phyloP scores from a whole-genome alignment of 1,139 yeast species.

The Suhomyces panamericanus region DNA sequence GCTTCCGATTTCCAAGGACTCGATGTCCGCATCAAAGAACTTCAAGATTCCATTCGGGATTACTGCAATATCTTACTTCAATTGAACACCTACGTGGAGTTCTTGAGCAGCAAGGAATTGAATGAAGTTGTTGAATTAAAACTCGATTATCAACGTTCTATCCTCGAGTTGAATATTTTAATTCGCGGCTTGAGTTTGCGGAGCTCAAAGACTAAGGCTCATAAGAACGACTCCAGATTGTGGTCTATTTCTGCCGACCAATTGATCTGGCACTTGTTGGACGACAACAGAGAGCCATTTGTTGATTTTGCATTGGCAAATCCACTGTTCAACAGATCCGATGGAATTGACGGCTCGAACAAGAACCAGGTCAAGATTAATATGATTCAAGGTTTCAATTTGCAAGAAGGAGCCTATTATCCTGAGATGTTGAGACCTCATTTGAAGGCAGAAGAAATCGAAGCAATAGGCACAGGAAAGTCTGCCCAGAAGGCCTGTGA shows the following conservation, averaged over 20 bases:
- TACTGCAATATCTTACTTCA: slow-evolving; percentile 47
- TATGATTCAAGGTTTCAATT: slow-evolving; percentile 71
- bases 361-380: slow-evolving; percentile 59
- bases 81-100: slow-evolving; percentile 33
- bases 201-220: slow-evolving; percentile 34
- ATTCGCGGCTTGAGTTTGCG: slow-evolving; percentile 67
- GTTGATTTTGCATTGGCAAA: slow-evolving; percentile 70
- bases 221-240: slow-evolving; percentile 28
- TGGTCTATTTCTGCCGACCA: slow-evolving; percentile 57
- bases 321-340: slow-evolving; percentile 60
- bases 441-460: slow-evolving; percentile 14
- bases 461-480: slow-evolving; percentile 5
- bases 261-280: slow-evolving; percentile 69
- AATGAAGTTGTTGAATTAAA: slow-evolving; percentile 43
- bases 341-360: slow-evolving; percentile 54
- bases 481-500: slow-evolving; percentile 1
- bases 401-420: slow-evolving; percentile 58
- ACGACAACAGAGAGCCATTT: slow-evolving; percentile 56
- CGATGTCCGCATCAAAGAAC: slow-evolving; percentile 48
- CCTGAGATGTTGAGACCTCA: slow-evolving; percentile 72
- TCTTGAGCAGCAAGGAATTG: slow-evolving; percentile 26
- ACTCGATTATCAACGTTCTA: slow-evolving; percentile 56
- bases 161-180: slow-evolving; percentile 60
- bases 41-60: slow-evolving; percentile 57
- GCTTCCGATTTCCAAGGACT: slow-evolving; percentile 59